phyloP scores from a whole-genome alignment of 345 rosid species.

The Brassica nigra region DNA sequence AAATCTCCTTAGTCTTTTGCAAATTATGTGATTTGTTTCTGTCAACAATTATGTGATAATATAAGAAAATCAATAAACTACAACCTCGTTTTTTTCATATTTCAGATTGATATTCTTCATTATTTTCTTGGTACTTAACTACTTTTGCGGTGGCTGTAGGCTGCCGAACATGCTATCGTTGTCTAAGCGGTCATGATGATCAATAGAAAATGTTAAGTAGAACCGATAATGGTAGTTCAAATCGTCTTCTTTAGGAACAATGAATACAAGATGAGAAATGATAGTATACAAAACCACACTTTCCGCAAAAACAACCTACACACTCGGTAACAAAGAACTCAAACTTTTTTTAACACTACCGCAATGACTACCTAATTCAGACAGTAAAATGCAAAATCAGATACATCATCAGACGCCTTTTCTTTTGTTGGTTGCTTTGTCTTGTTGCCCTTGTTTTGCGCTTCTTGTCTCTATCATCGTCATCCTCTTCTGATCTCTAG shows the following conservation, averaged over 20 bases:
- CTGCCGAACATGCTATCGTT: not conserved
- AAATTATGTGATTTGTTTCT: too few relatives aligned
- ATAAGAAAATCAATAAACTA: not conserved
- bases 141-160: not conserved
- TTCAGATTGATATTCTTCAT: not conserved
- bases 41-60: not conserved
- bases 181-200: not conserved
- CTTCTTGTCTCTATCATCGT: conserved; percentile 13
- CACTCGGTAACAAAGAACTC: not conserved
- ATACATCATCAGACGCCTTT: not conserved
- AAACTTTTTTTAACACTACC: not conserved
- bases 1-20: not conserved
- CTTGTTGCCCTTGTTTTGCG: conserved; percentile 12
- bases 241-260: not conserved
- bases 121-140: not conserved
- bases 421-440: conserved; percentile 7
- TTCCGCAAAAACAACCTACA: not conserved
- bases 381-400: not conserved
- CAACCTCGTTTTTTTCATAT: not conserved
- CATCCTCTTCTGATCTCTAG: conserved; percentile 8
- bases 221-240: not conserved
- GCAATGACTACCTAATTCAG: not conserved
- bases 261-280: not conserved
- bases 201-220: not conserved
- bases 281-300: not conserved